Base-by-base conservation (phyloP, 2,329 filamentous ascomycete species). In the Drechslera avenae region DNA sequence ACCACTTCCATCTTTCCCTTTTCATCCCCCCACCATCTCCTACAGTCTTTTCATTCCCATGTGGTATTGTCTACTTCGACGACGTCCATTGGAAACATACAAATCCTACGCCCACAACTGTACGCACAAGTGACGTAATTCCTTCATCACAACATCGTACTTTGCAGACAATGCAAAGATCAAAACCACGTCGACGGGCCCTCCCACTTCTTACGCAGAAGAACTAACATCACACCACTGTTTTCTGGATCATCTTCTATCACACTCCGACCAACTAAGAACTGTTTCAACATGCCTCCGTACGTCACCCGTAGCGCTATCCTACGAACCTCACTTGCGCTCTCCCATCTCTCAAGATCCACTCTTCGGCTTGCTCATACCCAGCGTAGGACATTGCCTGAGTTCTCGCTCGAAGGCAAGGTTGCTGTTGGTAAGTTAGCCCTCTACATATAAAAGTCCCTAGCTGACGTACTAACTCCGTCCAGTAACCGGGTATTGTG, bases 371-470 rank as follows among this genome's bases (percentile, higher is more conserved):
- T 51, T 33, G 26, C 46, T 60, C 46, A 58, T 50, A 51, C 42
- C 23, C 39, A 41, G 36, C 49, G 42, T 35, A 58, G 54, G 34
- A 56, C 50, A 31, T 44, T 58, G 26, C 47, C 52, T n/a, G 50
- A 58, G 19, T 60, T 56, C 45, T 55, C 42, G 13, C 49, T 60
- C 16, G 52, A 58, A 34, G 55, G 55, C 32, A 56, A 60, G 33
- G 55, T 58, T 3, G 55, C 57, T 33, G 50, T 60, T 18, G 57
- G 55, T 54, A 46, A 33, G 43, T 21, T 14, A 14, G 10, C 9
- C 26, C n/a, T 21, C 31, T 12, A n/a, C 2, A 12, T 26, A 16
- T 10, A 37, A 17, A 2, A 8, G 9, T 4, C 21, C 28, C 23
- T 23, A 18, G n/a, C 23, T 18, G 26, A 3, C 2, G 9, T n/a